These are phyloP conservation scores for Lichtheimia ramosa DNA, from an alignment of 371 early-diverging fungal genomes.

Conservation along the genomic window DNA sequence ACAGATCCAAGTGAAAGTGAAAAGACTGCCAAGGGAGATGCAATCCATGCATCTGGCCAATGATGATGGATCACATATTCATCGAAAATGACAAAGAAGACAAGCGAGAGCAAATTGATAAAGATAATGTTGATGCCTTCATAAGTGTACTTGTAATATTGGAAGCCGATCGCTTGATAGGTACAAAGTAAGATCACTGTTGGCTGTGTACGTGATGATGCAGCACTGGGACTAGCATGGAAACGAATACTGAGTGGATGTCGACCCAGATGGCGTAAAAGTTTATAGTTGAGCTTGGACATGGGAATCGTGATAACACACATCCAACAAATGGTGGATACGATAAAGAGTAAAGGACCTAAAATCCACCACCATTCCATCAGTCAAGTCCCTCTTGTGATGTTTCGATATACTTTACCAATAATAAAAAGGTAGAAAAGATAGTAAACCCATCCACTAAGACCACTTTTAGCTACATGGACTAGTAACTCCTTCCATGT, in stretches of 20 bases:
- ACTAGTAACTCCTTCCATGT: constrained; percentile 6
- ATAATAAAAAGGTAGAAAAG: constrained; percentile 45
- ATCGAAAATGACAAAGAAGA: constrained; percentile 77
- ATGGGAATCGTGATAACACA: constrained; percentile 89
- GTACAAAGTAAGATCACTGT: constrained; percentile 75
- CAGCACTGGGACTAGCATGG: constrained; percentile 51
- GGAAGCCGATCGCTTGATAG: constrained; percentile 76
- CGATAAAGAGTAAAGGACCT: constrained; percentile 77
- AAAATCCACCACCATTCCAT: constrained; percentile 11
- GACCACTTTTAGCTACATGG: constrained; percentile 33
- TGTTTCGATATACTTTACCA: constrained; percentile 29
- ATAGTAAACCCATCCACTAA: constrained; percentile 64
- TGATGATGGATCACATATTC: constrained; percentile 71
- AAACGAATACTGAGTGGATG: constrained; percentile 82
- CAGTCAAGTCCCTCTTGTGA: too few relatives aligned
- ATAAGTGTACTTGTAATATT: constrained; percentile 91
- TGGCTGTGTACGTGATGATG: constrained; percentile 41
- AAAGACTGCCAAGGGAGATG: constrained; percentile 73
- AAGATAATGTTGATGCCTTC: constrained; percentile 96
- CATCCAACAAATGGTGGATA: constrained; percentile 82
- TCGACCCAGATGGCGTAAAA: constrained; percentile 70
- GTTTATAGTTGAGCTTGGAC: constrained; percentile 84
- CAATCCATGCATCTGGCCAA: constrained; percentile 56
- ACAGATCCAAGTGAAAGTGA: constrained; percentile 77
- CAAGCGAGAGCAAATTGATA: constrained; percentile 87